Percentiles rank a stretch among this genome's conserved stretches.
Evolutionary conservation across 176 grass and related monocot genomes (phyloP).

Genomic region (Musa schizocarpa): DNA sequence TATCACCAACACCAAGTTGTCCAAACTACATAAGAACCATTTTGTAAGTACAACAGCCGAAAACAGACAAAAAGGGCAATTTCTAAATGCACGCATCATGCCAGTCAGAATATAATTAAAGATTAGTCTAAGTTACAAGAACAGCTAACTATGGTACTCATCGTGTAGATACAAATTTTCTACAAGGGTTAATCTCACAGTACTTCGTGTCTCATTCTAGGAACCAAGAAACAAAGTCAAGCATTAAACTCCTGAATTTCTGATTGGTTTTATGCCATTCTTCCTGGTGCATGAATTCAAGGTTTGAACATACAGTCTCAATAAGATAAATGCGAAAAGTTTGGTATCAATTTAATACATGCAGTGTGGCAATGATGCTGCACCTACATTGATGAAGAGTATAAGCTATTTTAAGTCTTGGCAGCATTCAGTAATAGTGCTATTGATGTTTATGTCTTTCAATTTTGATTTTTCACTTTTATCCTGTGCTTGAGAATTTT

Average conservation of each 20-base stretch:
- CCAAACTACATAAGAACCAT: constrained; percentile 61
- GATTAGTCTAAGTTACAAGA: not conserved
- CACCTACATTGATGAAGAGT: too few species aligned
- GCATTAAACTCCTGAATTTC: not conserved
- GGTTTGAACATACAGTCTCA: too few species aligned
- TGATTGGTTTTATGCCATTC: not conserved
- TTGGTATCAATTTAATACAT: too few species aligned
- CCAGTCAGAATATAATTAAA: constrained; percentile 2
- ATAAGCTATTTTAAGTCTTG: too few species aligned
- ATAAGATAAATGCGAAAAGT: too few species aligned
- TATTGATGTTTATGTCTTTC: too few species aligned
- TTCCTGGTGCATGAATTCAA: not conserved
- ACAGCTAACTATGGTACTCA: not conserved
- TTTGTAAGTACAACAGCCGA: not conserved
- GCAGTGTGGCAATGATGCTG: too few species aligned
- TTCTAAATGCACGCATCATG: not conserved
- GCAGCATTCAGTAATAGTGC: too few species aligned
- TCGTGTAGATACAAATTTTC: not conserved
- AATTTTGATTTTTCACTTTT: too few species aligned
- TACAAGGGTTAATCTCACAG: too few species aligned
- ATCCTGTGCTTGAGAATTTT: too few species aligned
- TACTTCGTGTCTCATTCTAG: not conserved
- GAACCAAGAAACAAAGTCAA: not conserved
- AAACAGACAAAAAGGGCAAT: not conserved
- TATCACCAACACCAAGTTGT: constrained; percentile 83